phyloP scores from a whole-genome alignment of 2,329 filamentous ascomycete genomes.

The Talaromyces amestolkiae region DNA sequence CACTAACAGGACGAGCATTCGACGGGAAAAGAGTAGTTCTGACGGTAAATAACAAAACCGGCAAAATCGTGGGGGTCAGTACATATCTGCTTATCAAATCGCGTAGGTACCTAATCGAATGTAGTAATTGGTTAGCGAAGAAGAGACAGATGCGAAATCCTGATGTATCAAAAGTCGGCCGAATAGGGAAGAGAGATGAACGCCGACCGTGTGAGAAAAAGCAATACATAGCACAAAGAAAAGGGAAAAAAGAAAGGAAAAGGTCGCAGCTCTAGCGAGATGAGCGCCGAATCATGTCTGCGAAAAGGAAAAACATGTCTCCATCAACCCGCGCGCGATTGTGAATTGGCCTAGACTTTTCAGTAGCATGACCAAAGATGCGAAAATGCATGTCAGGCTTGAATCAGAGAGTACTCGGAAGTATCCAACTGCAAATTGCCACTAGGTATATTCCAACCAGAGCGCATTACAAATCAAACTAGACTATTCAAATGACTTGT shows the following conservation, averaged over 20 bases:
- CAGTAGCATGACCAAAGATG: slow-evolving; percentile 7
- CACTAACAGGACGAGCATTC: slow-evolving; percentile 65
- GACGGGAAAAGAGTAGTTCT: slow-evolving; percentile 83
- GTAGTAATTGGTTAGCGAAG: slow-evolving; percentile 6
- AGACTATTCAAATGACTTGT: background rate
- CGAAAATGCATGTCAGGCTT: slow-evolving; percentile 9
- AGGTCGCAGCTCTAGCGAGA: background rate
- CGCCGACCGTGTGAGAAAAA: slow-evolving; percentile 5
- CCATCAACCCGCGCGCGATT: slow-evolving; percentile 1
- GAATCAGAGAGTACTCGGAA: background rate
- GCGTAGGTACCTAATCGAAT: slow-evolving; percentile 41
- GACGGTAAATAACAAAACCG: slow-evolving; percentile 58
- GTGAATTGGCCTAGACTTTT: slow-evolving; percentile 2
- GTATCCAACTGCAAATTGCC: slow-evolving; percentile 11
- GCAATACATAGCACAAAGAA: slow-evolving; percentile 5
- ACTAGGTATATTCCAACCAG: slow-evolving; percentile 7
- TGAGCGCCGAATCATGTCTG: slow-evolving; percentile 3
- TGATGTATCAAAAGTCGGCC: slow-evolving; percentile 1
- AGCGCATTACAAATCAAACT: slow-evolving; percentile 11
- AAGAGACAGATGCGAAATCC: background rate
- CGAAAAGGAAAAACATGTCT: background rate
- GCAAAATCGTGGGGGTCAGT: slow-evolving; percentile 63
- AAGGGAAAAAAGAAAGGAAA: background rate
- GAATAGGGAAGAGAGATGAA: background rate
- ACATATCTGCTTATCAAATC: slow-evolving; percentile 57